A percentile compares a stretch with the other conserved stretches of the same genome.
Conservation (phyloP, 495 filamentous ascomycete species). For the Immersiella caudata region DNA sequence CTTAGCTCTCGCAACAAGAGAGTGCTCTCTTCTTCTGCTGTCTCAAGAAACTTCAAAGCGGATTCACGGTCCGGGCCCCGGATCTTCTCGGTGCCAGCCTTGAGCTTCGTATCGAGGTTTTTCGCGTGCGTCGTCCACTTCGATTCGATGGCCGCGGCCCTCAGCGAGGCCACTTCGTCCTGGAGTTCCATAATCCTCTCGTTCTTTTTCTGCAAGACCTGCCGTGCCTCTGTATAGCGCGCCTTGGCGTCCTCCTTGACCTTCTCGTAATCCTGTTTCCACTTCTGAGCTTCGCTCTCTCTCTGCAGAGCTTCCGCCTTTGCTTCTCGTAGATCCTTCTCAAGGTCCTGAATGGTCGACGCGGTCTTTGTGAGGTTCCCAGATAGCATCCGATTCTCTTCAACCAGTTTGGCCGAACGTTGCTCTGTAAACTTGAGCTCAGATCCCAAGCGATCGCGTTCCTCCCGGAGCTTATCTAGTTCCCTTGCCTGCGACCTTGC, state of each 20-base stretch:
- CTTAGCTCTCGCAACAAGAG: constrained; percentile 26
- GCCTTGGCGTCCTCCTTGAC: constrained; percentile 64
- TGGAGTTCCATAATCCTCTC: constrained; percentile 57
- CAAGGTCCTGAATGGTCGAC: constrained; percentile 46
- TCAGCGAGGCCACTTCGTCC: constrained; percentile 35
- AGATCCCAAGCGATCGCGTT: constrained; percentile 50
- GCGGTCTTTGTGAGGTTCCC: constrained; percentile 43
- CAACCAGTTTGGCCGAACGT: constrained; percentile 42
- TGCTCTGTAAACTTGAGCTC: constrained; percentile 52
- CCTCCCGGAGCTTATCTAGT: constrained; percentile 50
- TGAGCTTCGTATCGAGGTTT: constrained; percentile 31
- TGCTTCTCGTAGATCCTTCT: constrained; percentile 43
- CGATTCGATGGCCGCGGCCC: constrained; percentile 26
- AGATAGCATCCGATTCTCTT: constrained; percentile 51
- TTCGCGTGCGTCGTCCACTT: constrained; percentile 27
- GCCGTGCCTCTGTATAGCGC: constrained; percentile 54
- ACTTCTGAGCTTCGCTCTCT: constrained; percentile 56
- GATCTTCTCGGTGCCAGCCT: constrained; percentile 22
- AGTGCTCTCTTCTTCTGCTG: constrained; percentile 28
- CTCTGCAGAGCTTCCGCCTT: constrained; percentile 48
- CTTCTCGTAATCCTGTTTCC: constrained; percentile 55
- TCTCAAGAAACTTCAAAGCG: constrained; percentile 26
- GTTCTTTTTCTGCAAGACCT: constrained; percentile 66
- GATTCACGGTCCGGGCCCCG: constrained; percentile 21
- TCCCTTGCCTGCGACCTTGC: constrained; percentile 55